Percentiles rank a stretch among this genome's conserved stretches.
Evolutionary conservation across 2,329 filamentous ascomycete species (phyloP).

Genomic region (Cladosporium sp.): DNA sequence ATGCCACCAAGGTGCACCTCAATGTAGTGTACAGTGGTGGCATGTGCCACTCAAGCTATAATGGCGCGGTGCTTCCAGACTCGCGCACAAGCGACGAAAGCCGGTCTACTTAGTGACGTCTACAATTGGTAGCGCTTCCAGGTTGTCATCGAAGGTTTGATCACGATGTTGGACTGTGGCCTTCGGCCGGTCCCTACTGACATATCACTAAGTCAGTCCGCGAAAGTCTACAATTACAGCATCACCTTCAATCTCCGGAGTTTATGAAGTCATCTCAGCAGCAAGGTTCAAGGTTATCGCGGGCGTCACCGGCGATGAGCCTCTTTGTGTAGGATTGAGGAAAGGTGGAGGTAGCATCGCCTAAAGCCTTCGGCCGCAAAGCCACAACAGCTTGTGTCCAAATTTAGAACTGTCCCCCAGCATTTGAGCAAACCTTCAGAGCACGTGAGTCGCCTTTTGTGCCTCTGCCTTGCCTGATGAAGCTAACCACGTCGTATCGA

Average conservation of each 20-base stretch:
- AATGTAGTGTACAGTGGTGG: neutral
- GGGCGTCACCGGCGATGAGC: neutral
- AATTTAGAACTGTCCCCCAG: neutral
- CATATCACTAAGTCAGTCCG: neutral
- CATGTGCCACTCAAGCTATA: neutral
- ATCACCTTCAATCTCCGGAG: neutral
- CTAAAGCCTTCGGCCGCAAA: neutral
- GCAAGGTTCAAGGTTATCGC: neutral
- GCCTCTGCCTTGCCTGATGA: constrained; percentile 15
- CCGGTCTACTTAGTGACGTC: neutral
- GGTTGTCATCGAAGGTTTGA: neutral
- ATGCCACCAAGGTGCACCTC: neutral
- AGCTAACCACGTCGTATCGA: constrained; percentile 19
- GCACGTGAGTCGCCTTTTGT: constrained; percentile 6
- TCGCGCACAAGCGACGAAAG: neutral
- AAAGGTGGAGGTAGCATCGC: constrained; percentile 5
- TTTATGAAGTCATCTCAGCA: neutral
- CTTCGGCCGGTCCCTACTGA: neutral
- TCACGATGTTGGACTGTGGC: neutral
- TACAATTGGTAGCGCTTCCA: neutral
- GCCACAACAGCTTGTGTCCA: constrained; percentile 3
- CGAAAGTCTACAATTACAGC: neutral
- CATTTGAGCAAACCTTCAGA: neutral
- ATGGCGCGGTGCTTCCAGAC: neutral
- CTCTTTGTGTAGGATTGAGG: neutral